Evolutionary conservation across 306 rosid species (phyloP), one percentile per base, ranked within the genome.

Genomic region (Sindora glabra): DNA sequence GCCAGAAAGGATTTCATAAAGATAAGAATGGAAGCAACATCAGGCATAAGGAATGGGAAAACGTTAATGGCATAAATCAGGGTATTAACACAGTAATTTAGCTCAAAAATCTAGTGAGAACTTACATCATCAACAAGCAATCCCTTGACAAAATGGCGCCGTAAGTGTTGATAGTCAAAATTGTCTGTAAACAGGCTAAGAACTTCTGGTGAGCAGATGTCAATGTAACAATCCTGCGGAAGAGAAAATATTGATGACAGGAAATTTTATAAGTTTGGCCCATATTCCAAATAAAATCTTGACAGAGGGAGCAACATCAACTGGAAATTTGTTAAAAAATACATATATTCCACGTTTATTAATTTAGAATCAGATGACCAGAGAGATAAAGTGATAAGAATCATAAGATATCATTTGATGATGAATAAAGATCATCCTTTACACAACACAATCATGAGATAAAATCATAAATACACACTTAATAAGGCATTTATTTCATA

Each of bases 71-170:
- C 48, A 54, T 44, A 60, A 19, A 27, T 9, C 19, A 52, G 37
- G 59, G 15, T 41, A 37, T 36, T 41, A 21, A 69, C 52, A 53
- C 18, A 69, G 38, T 29, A 62, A 64, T 24, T 30, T 59, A 64
- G 34, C 42, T 50, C 49, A 10, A 65, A 61, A 17, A 67, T 14
- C 40, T 6, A 47, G 50, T 68, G 53, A 63, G 45, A 65, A 65
- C 59, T 56, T 84, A 89, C 99, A 73, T 94, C 99, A 65, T 94
- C 99, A 69, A 86, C 32, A 48, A 94, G 99, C 87, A 94, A 72
- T 38, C 94, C 99, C 87, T 94, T 94, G 44, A 94, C 88, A 73
- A 94, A 94, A 82, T 94, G 91, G 34, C 99, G 97, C 25, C 99
- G 90, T 12, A 94, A 73, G 80, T 94, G 99, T 79, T 94, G 99